These are phyloP conservation scores for Phaeosphaeria sp. DNA, from an alignment of 2,329 filamentous ascomycete genomes.

Conservation along the genomic window DNA sequence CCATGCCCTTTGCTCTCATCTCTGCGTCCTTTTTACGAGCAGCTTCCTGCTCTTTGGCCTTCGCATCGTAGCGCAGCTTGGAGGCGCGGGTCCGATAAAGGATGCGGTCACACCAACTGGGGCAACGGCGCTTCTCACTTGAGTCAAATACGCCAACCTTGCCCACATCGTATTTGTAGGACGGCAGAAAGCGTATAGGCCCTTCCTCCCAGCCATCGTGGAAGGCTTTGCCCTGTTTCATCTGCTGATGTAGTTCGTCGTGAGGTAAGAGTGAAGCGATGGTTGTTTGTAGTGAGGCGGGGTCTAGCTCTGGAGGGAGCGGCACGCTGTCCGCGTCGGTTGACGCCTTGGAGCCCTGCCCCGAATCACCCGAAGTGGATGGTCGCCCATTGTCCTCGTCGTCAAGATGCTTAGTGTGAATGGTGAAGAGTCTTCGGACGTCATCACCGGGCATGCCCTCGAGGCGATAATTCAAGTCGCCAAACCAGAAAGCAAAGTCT, in stretches of 20 bases:
- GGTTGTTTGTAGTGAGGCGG: slow-evolving; percentile 85
- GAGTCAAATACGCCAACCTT: slow-evolving; percentile 91
- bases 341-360: slow-evolving; percentile 20
- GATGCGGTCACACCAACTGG: slow-evolving; percentile 97
- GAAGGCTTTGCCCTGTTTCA: slow-evolving; percentile 78
- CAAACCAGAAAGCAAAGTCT: slow-evolving; percentile 95
- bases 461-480: slow-evolving; percentile 92
- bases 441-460: slow-evolving; percentile 89
- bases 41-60: slow-evolving; percentile 68
- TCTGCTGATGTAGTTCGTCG: slow-evolving; percentile 81
- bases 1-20: slow-evolving; percentile 81
- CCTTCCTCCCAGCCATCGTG: slow-evolving; percentile 94
- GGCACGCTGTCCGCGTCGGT: slow-evolving; percentile 28
- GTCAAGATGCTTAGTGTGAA: slow-evolving; percentile 79
- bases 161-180: slow-evolving; percentile 98
- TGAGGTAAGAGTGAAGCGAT: slow-evolving; percentile 86
- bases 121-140: slow-evolving; percentile 89
- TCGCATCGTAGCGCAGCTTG: slow-evolving; percentile 69
- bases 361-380: slow-evolving; percentile 30
- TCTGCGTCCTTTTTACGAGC: slow-evolving; percentile 79
- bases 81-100: slow-evolving; percentile 80
- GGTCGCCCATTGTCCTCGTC: slow-evolving; percentile 12
- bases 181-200: slow-evolving; percentile 84
- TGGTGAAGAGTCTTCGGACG: slow-evolving; percentile 80
- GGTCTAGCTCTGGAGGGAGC: slow-evolving; percentile 68